Evolutionary conservation across 1,284 basidiomycete species (phyloP).

Genomic region (Tilletia setariae): DNA sequence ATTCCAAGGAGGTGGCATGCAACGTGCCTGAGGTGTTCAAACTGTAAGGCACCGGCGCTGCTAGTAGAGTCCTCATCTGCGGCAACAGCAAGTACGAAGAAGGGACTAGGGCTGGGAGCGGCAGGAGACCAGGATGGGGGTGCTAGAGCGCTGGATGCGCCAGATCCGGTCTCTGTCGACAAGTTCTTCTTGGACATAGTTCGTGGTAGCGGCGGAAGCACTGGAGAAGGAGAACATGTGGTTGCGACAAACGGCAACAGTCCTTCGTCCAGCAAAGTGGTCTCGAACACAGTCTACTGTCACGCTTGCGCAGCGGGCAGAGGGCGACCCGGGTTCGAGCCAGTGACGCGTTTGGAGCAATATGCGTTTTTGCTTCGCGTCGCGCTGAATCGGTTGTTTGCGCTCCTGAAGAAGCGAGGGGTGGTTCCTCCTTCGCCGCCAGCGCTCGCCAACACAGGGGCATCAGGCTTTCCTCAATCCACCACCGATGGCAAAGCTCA

Average conservation of each 20-base stretch:
- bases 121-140: too few species aligned
- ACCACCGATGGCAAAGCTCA: background rate
- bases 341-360: conserved; percentile 91
- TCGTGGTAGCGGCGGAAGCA: conserved; percentile 16
- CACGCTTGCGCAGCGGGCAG: conserved; percentile 40
- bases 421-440: conserved; percentile 73
- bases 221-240: too few species aligned
- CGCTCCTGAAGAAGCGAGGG: conserved; percentile 84
- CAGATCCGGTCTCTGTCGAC: conserved; percentile 32
- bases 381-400: conserved; percentile 83
- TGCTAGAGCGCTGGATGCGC: conserved; percentile 1
- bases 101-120: too few species aligned
- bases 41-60: conserved; percentile 71
- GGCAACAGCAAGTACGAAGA: conserved; percentile 1
- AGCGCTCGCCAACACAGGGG: conserved; percentile 18
- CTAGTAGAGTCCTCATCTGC: conserved; percentile 22
- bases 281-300: conserved; percentile 61
- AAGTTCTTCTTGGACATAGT: conserved; percentile 43
- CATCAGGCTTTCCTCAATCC: background rate
- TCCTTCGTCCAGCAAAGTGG: background rate
- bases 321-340: conserved; percentile 68
- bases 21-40: conserved; percentile 76
- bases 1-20: conserved; percentile 96
- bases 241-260: too few species aligned
- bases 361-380: conserved; percentile 97